phyloP scores from a whole-genome alignment of 768 basidiomycete genomes.

The Auricularia auricula-judae region DNA sequence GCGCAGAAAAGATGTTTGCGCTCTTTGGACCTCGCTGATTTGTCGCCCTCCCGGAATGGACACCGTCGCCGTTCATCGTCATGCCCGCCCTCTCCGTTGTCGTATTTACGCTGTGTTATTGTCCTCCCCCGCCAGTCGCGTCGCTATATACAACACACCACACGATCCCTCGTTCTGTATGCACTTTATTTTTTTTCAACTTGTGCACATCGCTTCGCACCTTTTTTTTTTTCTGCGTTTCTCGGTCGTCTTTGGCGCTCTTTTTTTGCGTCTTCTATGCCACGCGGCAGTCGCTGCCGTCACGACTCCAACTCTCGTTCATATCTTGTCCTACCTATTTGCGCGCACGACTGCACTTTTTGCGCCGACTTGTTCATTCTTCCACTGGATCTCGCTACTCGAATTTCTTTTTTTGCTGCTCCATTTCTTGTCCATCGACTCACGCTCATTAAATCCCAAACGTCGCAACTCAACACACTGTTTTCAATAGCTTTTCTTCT shows the following conservation, averaged over 20 bases:
- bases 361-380: neutral
- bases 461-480: neutral
- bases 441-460: neutral
- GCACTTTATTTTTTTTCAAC: neutral
- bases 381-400: neutral
- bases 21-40: slow-evolving; percentile 55
- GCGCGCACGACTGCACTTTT: too few species aligned
- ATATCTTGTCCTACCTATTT: too few species aligned
- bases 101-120: neutral
- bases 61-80: neutral
- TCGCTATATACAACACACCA: neutral
- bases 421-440: neutral
- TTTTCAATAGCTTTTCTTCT: neutral
- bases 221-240: neutral
- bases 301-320: too few species aligned
- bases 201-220: neutral
- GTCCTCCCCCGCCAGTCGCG: neutral
- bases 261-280: too few species aligned
- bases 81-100: neutral
- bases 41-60: neutral
- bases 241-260: neutral
- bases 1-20: slow-evolving; percentile 76
- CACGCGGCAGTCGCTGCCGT: too few species aligned
- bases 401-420: neutral
- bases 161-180: neutral